These are phyloP conservation scores for Oenanthe sinensis DNA, from an alignment of 129 eudicot genomes.

Conservation along the genomic window DNA sequence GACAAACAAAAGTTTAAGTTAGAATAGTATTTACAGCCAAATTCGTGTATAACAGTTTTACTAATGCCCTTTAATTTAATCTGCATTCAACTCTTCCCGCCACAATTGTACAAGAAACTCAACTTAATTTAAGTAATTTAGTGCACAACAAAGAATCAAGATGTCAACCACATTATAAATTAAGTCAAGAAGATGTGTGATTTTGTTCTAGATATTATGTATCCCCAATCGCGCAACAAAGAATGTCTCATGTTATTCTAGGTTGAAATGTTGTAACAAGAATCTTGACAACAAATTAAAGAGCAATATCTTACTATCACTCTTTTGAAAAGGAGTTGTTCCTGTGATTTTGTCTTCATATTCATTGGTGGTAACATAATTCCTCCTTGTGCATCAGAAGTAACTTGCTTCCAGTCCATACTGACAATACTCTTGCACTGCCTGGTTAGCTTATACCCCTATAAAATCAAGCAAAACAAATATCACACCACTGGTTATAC, in stretches of 20 bases:
- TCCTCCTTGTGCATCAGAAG: constrained; percentile 46
- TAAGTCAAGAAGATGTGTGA: not conserved
- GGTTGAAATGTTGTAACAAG: not conserved
- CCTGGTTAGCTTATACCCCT: constrained; percentile 80
- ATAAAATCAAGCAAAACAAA: constrained; percentile 11
- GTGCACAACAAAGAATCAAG: not conserved
- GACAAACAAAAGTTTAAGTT: too few species aligned
- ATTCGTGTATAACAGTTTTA: too few species aligned
- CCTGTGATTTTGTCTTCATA: constrained; percentile 31
- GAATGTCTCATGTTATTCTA: not conserved
- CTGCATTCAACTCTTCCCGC: not conserved
- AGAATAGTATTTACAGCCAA: not conserved
- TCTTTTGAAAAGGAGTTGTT: constrained; percentile 45
- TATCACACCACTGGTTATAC: not conserved
- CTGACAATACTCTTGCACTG: constrained; percentile 59
- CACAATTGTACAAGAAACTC: not conserved
- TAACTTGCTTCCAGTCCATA: constrained; percentile 66
- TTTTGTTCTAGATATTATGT: not conserved
- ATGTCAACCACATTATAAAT: not conserved
- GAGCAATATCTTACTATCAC: constrained; percentile 37
- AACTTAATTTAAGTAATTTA: not conserved
- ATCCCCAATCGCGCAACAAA: not conserved
- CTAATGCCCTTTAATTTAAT: too few species aligned
- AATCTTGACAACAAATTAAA: constrained; percentile 1
- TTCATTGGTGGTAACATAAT: constrained; percentile 67